phyloP scores from a whole-genome alignment of 495 filamentous ascomycete species.

The Penicillium longicatenatum region DNA sequence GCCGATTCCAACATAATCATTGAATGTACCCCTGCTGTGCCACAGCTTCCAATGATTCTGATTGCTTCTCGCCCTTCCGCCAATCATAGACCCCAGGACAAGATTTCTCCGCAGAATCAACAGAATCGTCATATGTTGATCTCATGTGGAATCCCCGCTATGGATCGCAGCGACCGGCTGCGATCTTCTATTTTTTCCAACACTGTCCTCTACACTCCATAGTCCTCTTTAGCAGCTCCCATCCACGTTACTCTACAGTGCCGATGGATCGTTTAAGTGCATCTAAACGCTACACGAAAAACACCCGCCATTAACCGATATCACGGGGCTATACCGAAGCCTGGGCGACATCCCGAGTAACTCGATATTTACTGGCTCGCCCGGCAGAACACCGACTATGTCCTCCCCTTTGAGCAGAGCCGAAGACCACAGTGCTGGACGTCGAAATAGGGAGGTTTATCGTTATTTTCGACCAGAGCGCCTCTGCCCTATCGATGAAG shows the following conservation, averaged over 20 bases:
- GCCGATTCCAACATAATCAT: too few species aligned
- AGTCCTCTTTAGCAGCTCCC: neutral
- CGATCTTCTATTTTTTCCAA: neutral
- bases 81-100: neutral
- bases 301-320: neutral
- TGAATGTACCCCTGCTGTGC: neutral
- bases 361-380: too few species aligned
- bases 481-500: constrained; percentile 9
- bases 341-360: too few species aligned
- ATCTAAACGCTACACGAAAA: neutral
- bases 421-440: constrained; percentile 32
- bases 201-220: neutral
- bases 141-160: neutral
- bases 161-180: neutral
- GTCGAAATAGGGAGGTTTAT: constrained; percentile 47
- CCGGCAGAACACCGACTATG: neutral
- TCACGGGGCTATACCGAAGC: neutral
- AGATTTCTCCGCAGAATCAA: neutral
- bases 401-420: neutral
- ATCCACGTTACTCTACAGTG: neutral
- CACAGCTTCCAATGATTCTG: neutral
- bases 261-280: neutral
- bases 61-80: neutral
- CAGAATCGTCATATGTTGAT: neutral
- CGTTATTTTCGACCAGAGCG: constrained; percentile 48